Conservation (phyloP, 2,329 filamentous ascomycete genomes). For the Fusarium haematococcum region DNA sequence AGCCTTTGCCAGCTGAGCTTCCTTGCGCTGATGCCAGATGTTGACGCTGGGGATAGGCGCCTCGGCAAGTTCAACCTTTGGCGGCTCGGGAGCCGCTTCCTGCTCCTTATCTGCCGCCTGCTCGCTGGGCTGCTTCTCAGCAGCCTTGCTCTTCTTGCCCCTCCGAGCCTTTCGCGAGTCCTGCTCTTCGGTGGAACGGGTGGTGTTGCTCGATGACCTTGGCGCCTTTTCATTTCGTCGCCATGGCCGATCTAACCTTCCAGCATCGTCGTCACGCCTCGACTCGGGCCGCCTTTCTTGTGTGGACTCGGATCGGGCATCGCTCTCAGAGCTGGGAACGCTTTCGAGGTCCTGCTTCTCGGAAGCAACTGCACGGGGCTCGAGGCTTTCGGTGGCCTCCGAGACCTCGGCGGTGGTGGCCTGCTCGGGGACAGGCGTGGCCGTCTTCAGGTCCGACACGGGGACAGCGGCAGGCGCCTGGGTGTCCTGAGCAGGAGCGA, state of each 20-base stretch:
- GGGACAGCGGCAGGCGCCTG: constrained; percentile 45
- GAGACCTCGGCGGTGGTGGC: constrained; percentile 41
- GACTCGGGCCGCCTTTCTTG: constrained; percentile 49
- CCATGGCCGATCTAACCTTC: constrained; percentile 54
- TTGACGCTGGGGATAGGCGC: constrained; percentile 88
- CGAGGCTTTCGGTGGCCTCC: constrained; percentile 40
- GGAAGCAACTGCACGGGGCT: constrained; percentile 31
- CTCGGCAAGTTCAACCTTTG: constrained; percentile 77
- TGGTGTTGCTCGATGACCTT: constrained; percentile 71
- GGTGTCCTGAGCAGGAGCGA: constrained; percentile 42
- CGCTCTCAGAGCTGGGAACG: constrained; percentile 53
- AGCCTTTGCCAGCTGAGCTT: constrained; percentile 69
- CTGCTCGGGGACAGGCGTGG: constrained; percentile 39
- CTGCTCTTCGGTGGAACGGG: constrained; percentile 74
- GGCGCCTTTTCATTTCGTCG: constrained; percentile 61
- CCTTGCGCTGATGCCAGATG: constrained; percentile 84
- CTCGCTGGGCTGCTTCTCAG: constrained; percentile 57
- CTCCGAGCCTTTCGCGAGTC: constrained; percentile 62
- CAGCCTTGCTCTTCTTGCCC: constrained; percentile 69
- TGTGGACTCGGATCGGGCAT: constrained; percentile 50
- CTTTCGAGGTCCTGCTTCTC: constrained; percentile 52
- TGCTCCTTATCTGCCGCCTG: constrained; percentile 70
- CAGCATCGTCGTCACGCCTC: constrained; percentile 54
- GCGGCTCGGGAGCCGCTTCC: constrained; percentile 54
- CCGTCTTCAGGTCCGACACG: constrained; percentile 43